phyloP scores from a whole-genome alignment of 306 rosid genomes.

The Glycine tomentella region DNA sequence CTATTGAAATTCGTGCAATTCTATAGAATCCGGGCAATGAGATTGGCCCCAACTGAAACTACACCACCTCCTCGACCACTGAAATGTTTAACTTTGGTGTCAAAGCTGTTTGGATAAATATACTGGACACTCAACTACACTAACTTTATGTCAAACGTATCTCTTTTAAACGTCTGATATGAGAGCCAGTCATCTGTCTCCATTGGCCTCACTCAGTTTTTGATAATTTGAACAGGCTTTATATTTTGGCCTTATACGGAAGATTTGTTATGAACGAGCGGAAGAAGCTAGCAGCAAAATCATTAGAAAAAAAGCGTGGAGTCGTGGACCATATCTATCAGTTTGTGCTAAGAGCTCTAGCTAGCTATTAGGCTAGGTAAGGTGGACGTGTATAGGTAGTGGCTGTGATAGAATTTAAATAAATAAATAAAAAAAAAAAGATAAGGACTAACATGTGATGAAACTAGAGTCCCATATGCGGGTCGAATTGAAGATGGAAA shows the following conservation, averaged over 20 bases:
- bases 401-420: neutral
- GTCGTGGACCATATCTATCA: slow-evolving; percentile 14
- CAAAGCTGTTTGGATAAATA: slow-evolving; percentile 16
- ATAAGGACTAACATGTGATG: slow-evolving; percentile 20
- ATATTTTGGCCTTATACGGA: slow-evolving; percentile 7
- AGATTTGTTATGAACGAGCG: neutral
- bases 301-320: slow-evolving; percentile 9
- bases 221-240: neutral
- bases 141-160: neutral
- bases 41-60: neutral
- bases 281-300: neutral
- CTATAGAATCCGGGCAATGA: neutral
- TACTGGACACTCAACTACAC: slow-evolving; percentile 13
- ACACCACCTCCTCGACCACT: slow-evolving; percentile 2
- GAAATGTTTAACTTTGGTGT: slow-evolving; percentile 6
- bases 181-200: slow-evolving; percentile 20
- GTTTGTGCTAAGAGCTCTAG: slow-evolving; percentile 5
- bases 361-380: slow-evolving; percentile 17
- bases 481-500: slow-evolving; percentile 11
- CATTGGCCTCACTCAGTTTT: slow-evolving; percentile 5
- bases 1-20: neutral
- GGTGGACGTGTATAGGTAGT: neutral
- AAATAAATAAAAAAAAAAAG: neutral
- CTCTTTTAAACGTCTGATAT: slow-evolving; percentile 27
- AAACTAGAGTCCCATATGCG: neutral